These are phyloP conservation scores for Mesembryanthemum crystallinum DNA, from an alignment of 148 eudicot species.

Conservation along the genomic window DNA sequence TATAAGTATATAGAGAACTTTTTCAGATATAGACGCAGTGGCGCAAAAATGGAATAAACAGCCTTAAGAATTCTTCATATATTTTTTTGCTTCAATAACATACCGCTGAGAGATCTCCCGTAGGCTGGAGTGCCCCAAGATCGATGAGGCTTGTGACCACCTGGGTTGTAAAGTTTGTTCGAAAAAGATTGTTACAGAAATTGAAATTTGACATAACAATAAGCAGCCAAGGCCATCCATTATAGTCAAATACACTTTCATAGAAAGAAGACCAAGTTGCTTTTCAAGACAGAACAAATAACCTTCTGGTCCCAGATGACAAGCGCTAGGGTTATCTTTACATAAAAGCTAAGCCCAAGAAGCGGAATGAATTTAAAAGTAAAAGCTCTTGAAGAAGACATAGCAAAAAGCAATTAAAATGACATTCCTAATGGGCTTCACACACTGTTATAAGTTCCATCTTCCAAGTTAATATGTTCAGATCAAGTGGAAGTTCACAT, in stretches of 20 bases:
- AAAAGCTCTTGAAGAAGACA: background rate
- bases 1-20: conserved; percentile 15
- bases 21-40: background rate
- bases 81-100: conserved; percentile 21
- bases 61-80: conserved; percentile 1
- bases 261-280: background rate
- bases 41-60: background rate
- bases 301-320: background rate
- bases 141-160: conserved; percentile 79
- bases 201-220: background rate
- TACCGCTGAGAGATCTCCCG: conserved; percentile 93
- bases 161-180: conserved; percentile 44
- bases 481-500: background rate
- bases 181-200: too few relatives aligned
- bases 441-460: background rate
- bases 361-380: background rate
- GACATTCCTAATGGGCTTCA: background rate
- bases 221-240: background rate
- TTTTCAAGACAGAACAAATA: background rate
- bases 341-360: background rate
- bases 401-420: background rate
- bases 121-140: conserved; percentile 97
- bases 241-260: background rate
- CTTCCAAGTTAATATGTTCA: too few relatives aligned
- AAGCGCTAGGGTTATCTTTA: background rate